Evolutionary conservation across 352 stramenopile species (phyloP).

Genomic region (Blastocystis sp.): DNA sequence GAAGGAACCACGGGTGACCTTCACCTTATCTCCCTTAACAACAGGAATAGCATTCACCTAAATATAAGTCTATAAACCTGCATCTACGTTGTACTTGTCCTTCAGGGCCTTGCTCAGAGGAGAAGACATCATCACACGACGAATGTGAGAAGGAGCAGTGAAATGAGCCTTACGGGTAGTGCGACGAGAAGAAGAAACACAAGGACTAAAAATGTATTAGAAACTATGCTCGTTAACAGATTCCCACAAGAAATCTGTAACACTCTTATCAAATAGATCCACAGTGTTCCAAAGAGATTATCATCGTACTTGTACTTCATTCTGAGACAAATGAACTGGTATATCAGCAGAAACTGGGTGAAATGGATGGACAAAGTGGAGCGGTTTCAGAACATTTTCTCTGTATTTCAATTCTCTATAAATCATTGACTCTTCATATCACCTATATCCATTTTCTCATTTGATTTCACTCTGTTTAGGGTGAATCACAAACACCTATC

Average conservation of each 20-base stretch:
- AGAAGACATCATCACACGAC: slow-evolving; percentile 91
- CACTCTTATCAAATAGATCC: background rate
- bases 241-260: background rate
- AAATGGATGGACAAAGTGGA: background rate
- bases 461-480: background rate
- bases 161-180: slow-evolving; percentile 99
- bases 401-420: slow-evolving; percentile 30
- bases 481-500: background rate
- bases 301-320: slow-evolving; percentile 33
- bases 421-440: background rate
- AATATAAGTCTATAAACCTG: background rate
- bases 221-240: background rate
- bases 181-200: slow-evolving; percentile 71
- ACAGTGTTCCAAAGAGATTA: background rate
- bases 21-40: slow-evolving; percentile 58
- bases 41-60: slow-evolving; percentile 36
- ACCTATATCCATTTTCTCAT: background rate
- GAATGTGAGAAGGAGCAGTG: slow-evolving; percentile 85
- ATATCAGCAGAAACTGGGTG: slow-evolving; percentile 3
- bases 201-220: slow-evolving; percentile 16
- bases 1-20: slow-evolving; percentile 88
- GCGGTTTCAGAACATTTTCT: background rate
- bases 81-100: slow-evolving; percentile 40
- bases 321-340: slow-evolving; percentile 18
- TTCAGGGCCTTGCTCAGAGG: slow-evolving; percentile 84